Base-by-base conservation (phyloP, 495 filamentous ascomycete genomes). In the Aspergillus olivimuriae region DNA sequence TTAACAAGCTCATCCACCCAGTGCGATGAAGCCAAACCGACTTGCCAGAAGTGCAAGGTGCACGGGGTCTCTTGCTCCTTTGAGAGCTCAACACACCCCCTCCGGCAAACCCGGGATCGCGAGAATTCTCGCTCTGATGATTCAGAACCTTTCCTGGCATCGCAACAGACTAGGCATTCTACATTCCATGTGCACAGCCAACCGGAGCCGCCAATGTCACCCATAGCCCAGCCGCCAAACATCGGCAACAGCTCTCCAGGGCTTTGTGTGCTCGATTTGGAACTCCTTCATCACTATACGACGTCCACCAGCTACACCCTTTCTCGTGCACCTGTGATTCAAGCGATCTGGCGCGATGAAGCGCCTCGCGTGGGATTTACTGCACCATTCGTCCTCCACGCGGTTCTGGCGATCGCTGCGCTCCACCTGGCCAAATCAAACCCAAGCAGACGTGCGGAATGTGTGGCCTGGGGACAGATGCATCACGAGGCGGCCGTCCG, bases 301-400 rank as follows among this genome's bases (percentile, higher is more conserved):
- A 65, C 65, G 1, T 61, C 55, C 35, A 68, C 66, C 4, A 60
- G 53, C 36, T 62, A 54, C 43, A 68, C 65, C 5, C 48, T 68
- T 15, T 66, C 65, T 0, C 56, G 49, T 14, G 41, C 49, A 10
- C 49, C 55, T 20, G 55, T 52, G 15, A 43, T 63, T 0, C 62
- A 63, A 26, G 32, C 53, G 1, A 33, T 73, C 20, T 70, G 67
- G 63, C 52, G 55, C 4, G 44, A 49, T 17, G 44, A 54, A 21
- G 55, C 53, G 3, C 58, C 61, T 9, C 50, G 56, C 12, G 49
- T 69, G 7, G 63, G 56, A 1, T 60, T 70, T 36, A 26, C 51
- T 11, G 46, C 56, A 21, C 57, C 56, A 0, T 62, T 53, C 37
- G 48, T 64, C n/a, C 55, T 68, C 31, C 58, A 52, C 23, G 57